Base-by-base conservation (phyloP, 1,284 basidiomycete species). In the Microbotryomycetes sp. region DNA sequence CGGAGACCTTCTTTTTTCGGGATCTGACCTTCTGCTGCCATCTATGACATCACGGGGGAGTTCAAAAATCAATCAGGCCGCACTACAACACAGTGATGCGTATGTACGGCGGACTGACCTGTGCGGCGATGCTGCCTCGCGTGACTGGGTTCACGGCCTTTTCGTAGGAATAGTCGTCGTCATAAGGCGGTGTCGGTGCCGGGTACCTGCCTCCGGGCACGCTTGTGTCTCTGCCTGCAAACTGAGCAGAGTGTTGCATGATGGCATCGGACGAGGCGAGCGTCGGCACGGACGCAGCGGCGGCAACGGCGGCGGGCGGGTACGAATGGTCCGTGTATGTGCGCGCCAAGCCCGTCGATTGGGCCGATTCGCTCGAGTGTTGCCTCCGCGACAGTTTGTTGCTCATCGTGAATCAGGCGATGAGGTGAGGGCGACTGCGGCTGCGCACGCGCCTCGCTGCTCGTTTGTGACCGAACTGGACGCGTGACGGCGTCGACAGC, bases 1-100 rank as follows among this genome's bases (percentile, higher is more conserved):
- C 69, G 54, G n/a, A 74, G 61, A 5, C 72, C 73, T 46, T 68
- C 73, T 54, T 74, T 73, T 57, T 73, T 72, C 3, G 73, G 73
- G 49, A 74, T 74, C 57, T 70, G 66, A 3, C 73, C 73, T 50
- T 72, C 72, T 5, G 72, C 72, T 28, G 73, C 73, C 64, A 71
- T 67, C 67, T 71, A 45, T 4, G 0, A 27, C 1, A 26, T 18
- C 5, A 47, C 4, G 23, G n/a, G 48, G 41, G 4, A 41, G 18
- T 41, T 11, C 35, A 24, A 6, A 3, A 16, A 3, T 1, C n/a
- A n/a, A 4, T 1, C 2, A 18, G 26, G 24, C 1, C 52, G 9
- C 27, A 48, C 27, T 2, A 2, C 46, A 26, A 24, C 46, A 6
- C 29, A 51, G 3, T 27, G 11, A 27, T 1, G 31, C 3, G 15